These are phyloP conservation scores for Termitomyces sp. DNA, from an alignment of 768 basidiomycete species.

Conservation along the genomic window DNA sequence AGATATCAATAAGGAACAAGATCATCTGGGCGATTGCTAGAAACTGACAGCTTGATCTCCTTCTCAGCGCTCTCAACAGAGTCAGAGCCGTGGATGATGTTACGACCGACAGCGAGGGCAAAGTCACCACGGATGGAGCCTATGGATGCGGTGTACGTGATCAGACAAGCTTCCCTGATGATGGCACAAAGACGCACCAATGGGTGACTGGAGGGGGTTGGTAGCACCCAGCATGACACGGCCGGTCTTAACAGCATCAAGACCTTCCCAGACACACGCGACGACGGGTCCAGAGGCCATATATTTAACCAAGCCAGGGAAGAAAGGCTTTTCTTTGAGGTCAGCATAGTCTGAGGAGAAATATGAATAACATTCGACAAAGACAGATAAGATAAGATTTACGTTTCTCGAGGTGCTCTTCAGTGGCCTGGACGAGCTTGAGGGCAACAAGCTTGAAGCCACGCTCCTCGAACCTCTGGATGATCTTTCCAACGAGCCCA, in stretches of 20 bases:
- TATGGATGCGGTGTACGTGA: slow-evolving; percentile 22
- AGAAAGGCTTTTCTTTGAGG: slow-evolving; percentile 92
- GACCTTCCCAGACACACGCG: slow-evolving; percentile 94
- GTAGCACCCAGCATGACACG: slow-evolving; percentile 95
- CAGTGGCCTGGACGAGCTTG: slow-evolving; percentile 81
- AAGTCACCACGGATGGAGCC: slow-evolving; percentile 97
- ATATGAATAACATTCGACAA: slow-evolving; percentile 11
- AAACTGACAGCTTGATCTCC: slow-evolving; percentile 85
- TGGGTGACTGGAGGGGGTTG: slow-evolving; percentile 88
- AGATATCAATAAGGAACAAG: slow-evolving; percentile 8
- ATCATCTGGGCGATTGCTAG: slow-evolving; percentile 1
- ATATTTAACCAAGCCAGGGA: slow-evolving; percentile 94
- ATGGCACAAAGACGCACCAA: slow-evolving; percentile 50
- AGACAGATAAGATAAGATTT: slow-evolving; percentile 14
- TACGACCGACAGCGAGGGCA: slow-evolving; percentile 91
- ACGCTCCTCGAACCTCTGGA: slow-evolving; percentile 93
- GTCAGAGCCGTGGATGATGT: slow-evolving; percentile 92
- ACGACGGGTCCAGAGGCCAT: slow-evolving; percentile 96
- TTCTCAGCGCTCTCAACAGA: slow-evolving; percentile 87
- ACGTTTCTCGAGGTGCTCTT: slow-evolving; percentile 91
- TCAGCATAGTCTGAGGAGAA: slow-evolving; percentile 81
- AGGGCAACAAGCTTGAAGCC: slow-evolving; percentile 97
- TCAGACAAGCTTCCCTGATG: slow-evolving; percentile 7
- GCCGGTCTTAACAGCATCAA: slow-evolving; percentile 92
- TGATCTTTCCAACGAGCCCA: slow-evolving; percentile 92